Percentiles rank a stretch among this genome's conserved stretches.
Conservation (phyloP, 2,329 filamentous ascomycete species). For the Nectriaceae sp. region DNA sequence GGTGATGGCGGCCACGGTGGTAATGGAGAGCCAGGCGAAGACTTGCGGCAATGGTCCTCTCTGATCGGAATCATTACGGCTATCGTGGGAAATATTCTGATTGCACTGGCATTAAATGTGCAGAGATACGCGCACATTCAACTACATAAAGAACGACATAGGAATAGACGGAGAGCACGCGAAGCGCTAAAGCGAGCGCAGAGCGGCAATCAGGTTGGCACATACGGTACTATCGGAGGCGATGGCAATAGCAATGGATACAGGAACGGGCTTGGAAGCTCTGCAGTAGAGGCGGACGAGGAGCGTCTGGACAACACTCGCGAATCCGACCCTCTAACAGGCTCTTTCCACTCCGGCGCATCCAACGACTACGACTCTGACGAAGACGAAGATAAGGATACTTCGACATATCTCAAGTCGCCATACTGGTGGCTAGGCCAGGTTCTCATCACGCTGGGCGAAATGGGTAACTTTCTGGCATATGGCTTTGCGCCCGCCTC, state of each 20-base stretch:
- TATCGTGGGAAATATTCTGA: slow-evolving; percentile 89
- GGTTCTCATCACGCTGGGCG: slow-evolving; percentile 86
- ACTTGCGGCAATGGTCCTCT: slow-evolving; percentile 78
- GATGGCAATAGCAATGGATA: slow-evolving; percentile 22
- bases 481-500: slow-evolving; percentile 98
- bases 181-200: slow-evolving; percentile 52
- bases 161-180: slow-evolving; percentile 56
- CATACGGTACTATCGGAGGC: slow-evolving; percentile 37
- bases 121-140: slow-evolving; percentile 94
- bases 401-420: slow-evolving; percentile 80
- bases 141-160: slow-evolving; percentile 70
- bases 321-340: slow-evolving; percentile 55
- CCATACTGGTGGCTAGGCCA: slow-evolving; percentile 98
- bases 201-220: slow-evolving; percentile 28
- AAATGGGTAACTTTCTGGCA: slow-evolving; percentile 94
- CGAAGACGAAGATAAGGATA: slow-evolving; percentile 35
- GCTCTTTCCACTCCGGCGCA: slow-evolving; percentile 47
- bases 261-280: slow-evolving; percentile 15
- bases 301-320: slow-evolving; percentile 38
- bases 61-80: slow-evolving; percentile 93
- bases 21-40: slow-evolving; percentile 43
- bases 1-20: slow-evolving; percentile 9
- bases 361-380: slow-evolving; percentile 25
- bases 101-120: slow-evolving; percentile 93
- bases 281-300: slow-evolving; percentile 22